Conservation (phyloP, 2,329 filamentous ascomycete genomes). For the Fusarium sp. region DNA sequence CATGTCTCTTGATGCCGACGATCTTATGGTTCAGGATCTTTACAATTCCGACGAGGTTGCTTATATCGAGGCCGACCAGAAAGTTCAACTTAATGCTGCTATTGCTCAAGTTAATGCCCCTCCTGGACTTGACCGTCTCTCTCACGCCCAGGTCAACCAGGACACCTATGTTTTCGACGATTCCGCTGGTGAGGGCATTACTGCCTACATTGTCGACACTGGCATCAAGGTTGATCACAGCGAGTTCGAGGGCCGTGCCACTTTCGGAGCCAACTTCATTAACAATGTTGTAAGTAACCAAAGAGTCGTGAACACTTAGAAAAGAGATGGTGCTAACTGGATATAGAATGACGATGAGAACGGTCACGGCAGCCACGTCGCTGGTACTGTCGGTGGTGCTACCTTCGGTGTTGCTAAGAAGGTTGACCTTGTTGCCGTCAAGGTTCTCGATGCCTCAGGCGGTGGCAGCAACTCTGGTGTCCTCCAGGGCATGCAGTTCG, state of each 20-base stretch:
- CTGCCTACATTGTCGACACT: conserved; percentile 71
- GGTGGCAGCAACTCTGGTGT: conserved; percentile 52
- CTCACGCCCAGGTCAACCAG: conserved; percentile 49
- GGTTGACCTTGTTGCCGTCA: conserved; percentile 62
- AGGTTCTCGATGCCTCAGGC: conserved; percentile 62
- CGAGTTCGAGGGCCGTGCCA: conserved; percentile 65
- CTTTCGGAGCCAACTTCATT: conserved; percentile 61
- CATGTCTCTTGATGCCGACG: conserved; percentile 61
- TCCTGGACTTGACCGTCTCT: conserved; percentile 62
- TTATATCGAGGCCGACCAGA: conserved; percentile 62
- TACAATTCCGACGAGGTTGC: conserved; percentile 57
- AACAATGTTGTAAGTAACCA: conserved; percentile 52
- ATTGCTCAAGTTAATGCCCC: conserved; percentile 63
- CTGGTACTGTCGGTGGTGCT: conserved; percentile 66
- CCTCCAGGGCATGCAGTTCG: conserved; percentile 66
- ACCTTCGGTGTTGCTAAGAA: conserved; percentile 66
- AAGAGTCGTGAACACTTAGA: not conserved
- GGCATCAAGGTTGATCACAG: conserved; percentile 65
- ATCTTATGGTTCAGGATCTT: conserved; percentile 58
- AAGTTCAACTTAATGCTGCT: conserved; percentile 53
- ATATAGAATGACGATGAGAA: conserved; percentile 61
- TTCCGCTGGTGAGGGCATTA: conserved; percentile 62
- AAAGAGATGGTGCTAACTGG: not conserved
- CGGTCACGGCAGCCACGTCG: conserved; percentile 71
- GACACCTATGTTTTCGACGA: conserved; percentile 57